phyloP scores from a whole-genome alignment of 2,329 filamentous ascomycete species.

The Amesomyces nigricolor region DNA sequence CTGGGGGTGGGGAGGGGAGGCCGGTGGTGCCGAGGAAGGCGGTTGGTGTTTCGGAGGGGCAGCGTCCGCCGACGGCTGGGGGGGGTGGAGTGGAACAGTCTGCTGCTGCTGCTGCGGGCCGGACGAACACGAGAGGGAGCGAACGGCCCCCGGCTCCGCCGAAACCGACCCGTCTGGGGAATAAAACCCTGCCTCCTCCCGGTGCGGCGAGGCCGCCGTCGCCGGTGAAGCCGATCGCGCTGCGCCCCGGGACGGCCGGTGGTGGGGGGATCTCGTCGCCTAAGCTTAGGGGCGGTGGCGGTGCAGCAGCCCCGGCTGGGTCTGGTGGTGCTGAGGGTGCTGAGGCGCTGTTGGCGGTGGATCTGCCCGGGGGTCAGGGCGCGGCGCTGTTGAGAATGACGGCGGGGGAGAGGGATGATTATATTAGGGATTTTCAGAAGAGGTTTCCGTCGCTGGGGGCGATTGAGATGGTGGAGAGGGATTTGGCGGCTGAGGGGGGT shows the following conservation, averaged over 20 bases:
- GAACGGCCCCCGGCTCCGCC: slow-evolving; percentile 51
- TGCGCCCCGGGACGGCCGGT: background rate
- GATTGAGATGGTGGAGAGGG: slow-evolving; percentile 83
- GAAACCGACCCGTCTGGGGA: slow-evolving; percentile 54
- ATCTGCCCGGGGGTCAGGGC: slow-evolving; percentile 39
- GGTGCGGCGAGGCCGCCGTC: slow-evolving; percentile 34
- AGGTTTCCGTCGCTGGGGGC: slow-evolving; percentile 79
- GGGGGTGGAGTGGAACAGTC: slow-evolving; percentile 1
- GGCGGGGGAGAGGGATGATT: slow-evolving; percentile 57
- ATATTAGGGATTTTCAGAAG: slow-evolving; percentile 68
- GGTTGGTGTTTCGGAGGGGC: slow-evolving; percentile 29
- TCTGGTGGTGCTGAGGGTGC: slow-evolving; percentile 21
- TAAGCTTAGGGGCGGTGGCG: slow-evolving; percentile 15
- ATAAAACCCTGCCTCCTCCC: slow-evolving; percentile 45
- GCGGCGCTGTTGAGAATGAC: slow-evolving; percentile 49
- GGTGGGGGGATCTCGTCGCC: slow-evolving; percentile 20
- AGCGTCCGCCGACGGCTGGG: slow-evolving; percentile 9
- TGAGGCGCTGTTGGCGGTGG: slow-evolving; percentile 40
- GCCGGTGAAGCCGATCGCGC: slow-evolving; percentile 37
- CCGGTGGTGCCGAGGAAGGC: slow-evolving; percentile 50
- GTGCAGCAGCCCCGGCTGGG: background rate
- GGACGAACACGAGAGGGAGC: background rate
- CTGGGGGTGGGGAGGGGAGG: slow-evolving; percentile 26
- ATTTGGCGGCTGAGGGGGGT: slow-evolving; percentile 37
- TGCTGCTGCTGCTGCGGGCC: slow-evolving; percentile 2